Percentiles rank a stretch among this genome's conserved stretches.
These are phyloP conservation scores for Striga asiatica DNA, from an alignment of 257 asterid genomes.

Conservation along the genomic window DNA sequence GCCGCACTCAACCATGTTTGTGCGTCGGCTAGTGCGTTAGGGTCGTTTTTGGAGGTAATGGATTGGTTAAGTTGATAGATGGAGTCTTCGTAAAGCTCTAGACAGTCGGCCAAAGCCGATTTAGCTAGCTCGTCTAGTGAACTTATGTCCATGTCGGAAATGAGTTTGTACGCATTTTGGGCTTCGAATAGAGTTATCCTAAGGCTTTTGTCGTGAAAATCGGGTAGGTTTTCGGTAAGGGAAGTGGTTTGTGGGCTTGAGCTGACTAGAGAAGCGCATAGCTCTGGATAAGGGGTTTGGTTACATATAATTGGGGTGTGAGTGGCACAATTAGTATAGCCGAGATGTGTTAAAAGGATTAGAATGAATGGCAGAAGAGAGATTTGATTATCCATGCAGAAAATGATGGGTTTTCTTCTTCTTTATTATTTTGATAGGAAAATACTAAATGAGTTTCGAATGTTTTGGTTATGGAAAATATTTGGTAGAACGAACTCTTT, in stretches of 20 bases:
- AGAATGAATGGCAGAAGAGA: conserved; percentile 10
- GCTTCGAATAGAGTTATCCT: conserved; percentile 34
- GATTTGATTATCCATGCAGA: conserved; percentile 26
- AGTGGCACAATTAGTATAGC: conserved; percentile 15
- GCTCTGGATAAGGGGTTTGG: conserved; percentile 41
- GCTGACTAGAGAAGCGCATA: conserved; percentile 33
- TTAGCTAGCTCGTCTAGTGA: conserved; percentile 29
- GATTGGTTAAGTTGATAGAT: conserved; percentile 26
- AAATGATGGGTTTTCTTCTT: neutral
- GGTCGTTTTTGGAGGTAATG: neutral
- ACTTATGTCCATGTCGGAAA: conserved; percentile 24
- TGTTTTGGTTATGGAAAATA: neutral
- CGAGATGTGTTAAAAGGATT: conserved; percentile 2
- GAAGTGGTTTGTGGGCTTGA: conserved; percentile 4
- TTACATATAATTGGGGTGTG: conserved; percentile 24
- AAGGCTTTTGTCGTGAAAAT: conserved; percentile 25
- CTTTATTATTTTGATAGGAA: no score
- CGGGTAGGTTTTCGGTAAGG: conserved; percentile 15
- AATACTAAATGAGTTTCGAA: neutral
- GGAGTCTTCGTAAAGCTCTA: conserved; percentile 40
- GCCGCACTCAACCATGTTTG: conserved; percentile 72
- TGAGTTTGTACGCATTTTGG: conserved; percentile 20
- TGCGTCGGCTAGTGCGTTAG: conserved; percentile 19
- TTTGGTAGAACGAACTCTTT: neutral
- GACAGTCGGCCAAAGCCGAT: conserved; percentile 45